These are phyloP conservation scores for Geopyxis carbonaria DNA, from an alignment of 495 filamentous ascomycete species.

Conservation along the genomic window DNA sequence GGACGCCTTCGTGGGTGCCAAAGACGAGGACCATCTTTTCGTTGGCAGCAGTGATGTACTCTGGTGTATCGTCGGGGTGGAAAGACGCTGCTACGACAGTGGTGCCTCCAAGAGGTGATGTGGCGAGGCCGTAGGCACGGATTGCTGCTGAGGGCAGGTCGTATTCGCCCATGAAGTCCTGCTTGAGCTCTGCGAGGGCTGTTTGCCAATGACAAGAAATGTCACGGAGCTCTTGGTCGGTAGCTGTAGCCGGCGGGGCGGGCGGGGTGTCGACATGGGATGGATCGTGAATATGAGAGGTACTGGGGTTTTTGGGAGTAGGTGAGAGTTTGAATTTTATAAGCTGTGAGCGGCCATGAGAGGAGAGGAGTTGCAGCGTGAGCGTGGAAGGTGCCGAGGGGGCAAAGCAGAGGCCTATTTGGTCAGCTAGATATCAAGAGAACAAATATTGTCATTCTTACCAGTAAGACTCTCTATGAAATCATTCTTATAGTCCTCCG, in stretches of 20 bases:
- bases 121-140: conserved; percentile 22
- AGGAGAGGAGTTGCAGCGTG: conserved; percentile 3
- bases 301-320: too few species aligned
- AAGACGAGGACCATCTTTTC: conserved; percentile 21
- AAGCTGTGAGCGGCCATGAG: conserved; percentile 4
- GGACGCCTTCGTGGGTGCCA: conserved; percentile 17
- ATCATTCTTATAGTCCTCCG: conserved; percentile 21
- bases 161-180: conserved; percentile 24
- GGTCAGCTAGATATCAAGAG: background rate
- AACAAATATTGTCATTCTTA: conserved; percentile 15
- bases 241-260: background rate
- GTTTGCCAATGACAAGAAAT: conserved; percentile 19
- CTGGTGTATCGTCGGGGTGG: conserved; percentile 24
- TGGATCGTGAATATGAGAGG: too few species aligned
- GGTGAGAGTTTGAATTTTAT: conserved; percentile 1
- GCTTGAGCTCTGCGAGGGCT: conserved; percentile 18
- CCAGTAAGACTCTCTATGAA: conserved; percentile 22
- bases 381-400: conserved; percentile 13
- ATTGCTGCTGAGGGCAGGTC: conserved; percentile 20
- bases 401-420: conserved; percentile 20
- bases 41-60: conserved; percentile 23
- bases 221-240: conserved; percentile 16
- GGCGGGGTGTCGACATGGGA: too few species aligned
- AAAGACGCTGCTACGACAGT: conserved; percentile 22
- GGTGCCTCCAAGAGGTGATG: conserved; percentile 22